These are phyloP conservation scores for Marasmius sp. DNA, from an alignment of 1,284 basidiomycete species.

Conservation along the genomic window DNA sequence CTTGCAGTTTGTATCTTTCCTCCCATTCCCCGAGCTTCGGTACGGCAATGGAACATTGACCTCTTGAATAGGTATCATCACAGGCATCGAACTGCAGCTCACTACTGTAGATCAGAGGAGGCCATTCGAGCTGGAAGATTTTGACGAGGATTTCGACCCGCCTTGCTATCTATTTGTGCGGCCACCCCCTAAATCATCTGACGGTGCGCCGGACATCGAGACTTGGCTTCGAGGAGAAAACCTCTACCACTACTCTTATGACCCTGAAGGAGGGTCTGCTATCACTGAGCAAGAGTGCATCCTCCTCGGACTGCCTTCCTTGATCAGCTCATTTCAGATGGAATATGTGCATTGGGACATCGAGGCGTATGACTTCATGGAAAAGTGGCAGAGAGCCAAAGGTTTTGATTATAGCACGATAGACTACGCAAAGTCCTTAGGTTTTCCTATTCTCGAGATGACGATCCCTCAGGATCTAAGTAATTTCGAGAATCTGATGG, in stretches of 20 bases:
- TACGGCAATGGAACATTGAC: too few species aligned
- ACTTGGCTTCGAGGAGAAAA: background rate
- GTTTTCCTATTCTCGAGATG: background rate
- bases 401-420: background rate
- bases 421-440: background rate
- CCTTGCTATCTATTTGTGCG: background rate
- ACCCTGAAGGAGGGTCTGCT: background rate
- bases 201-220: background rate
- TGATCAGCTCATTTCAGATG: background rate
- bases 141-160: background rate
- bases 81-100: too few species aligned
- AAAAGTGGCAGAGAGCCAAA: background rate
- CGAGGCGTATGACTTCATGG: background rate
- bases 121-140: too few species aligned
- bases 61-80: too few species aligned
- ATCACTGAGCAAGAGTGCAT: background rate
- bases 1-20: too few species aligned
- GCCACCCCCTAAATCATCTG: background rate
- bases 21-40: too few species aligned
- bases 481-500: background rate
- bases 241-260: background rate
- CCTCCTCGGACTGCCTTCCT: background rate
- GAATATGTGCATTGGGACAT: background rate
- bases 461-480: background rate
- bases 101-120: too few species aligned